Percentiles rank a stretch among this genome's conserved stretches.
Conservation (phyloP, 2,329 filamentous ascomycete genomes). For the Tolypocladium nubicola region DNA sequence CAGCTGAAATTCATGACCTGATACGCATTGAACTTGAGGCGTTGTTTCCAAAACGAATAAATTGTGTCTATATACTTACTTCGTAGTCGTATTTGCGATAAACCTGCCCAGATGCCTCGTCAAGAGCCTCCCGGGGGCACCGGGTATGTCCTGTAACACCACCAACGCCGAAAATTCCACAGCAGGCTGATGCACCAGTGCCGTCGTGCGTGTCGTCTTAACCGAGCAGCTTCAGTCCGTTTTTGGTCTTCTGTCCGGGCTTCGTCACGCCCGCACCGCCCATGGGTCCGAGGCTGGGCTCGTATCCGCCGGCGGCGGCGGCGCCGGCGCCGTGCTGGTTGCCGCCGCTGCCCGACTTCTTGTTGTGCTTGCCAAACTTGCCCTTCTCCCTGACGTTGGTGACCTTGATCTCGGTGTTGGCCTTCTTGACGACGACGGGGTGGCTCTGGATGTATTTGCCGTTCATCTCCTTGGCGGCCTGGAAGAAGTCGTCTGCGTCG, state of each 20-base stretch:
- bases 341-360: constrained; percentile 16
- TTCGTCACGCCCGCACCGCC: constrained; percentile 45
- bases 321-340: constrained; percentile 7
- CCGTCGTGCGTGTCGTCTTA: constrained; percentile 15
- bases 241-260: constrained; percentile 57
- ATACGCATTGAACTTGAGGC: background rate
- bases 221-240: constrained; percentile 50
- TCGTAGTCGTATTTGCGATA: background rate
- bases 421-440: constrained; percentile 77
- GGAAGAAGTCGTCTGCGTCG: constrained; percentile 92
- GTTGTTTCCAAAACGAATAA: background rate
- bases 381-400: constrained; percentile 54
- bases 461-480: constrained; percentile 95
- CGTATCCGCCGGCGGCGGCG: constrained; percentile 25
- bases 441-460: constrained; percentile 99
- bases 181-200: background rate
- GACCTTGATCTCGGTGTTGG: constrained; percentile 83
- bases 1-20: background rate
- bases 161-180: background rate
- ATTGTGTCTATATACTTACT: background rate
- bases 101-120: background rate
- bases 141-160: background rate
- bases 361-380: constrained; percentile 21
- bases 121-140: background rate
- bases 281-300: constrained; percentile 39